Percentiles rank a stretch among this genome's conserved stretches.
Evolutionary conservation across 2,329 filamentous ascomycete genomes (phyloP).

Genomic region (Phialophora verrucosa): DNA sequence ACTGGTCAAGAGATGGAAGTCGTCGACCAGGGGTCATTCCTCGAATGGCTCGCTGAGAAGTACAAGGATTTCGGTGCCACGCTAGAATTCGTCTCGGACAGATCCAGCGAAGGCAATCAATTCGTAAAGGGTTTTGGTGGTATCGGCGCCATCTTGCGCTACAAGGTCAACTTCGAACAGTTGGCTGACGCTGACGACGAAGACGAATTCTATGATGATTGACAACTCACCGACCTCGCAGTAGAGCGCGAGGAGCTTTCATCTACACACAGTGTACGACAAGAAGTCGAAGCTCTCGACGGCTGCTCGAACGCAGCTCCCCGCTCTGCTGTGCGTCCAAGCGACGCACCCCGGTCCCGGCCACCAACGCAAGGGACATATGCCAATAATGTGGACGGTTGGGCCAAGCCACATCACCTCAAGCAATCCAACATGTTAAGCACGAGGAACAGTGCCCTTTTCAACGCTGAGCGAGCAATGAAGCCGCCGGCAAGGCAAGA

Average conservation of each 20-base stretch:
- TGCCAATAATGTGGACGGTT: constrained; percentile 4
- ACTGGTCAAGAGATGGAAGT: constrained; percentile 98
- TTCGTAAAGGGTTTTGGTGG: constrained; percentile 99
- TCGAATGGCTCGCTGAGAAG: constrained; percentile 99
- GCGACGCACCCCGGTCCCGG: constrained; percentile 33
- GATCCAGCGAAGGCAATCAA: constrained; percentile 97
- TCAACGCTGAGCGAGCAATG: constrained; percentile 32
- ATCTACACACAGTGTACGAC: constrained; percentile 59
- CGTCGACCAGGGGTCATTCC: constrained; percentile 82
- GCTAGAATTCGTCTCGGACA: constrained; percentile 96
- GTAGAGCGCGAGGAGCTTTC: constrained; percentile 73
- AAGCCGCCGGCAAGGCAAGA: constrained; percentile 38
- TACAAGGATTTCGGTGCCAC: constrained; percentile 97
- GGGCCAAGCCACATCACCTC: constrained; percentile 19
- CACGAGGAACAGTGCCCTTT: constrained; percentile 12
- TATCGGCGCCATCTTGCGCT: constrained; percentile 94
- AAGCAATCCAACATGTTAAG: constrained; percentile 20
- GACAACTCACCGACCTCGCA: constrained; percentile 38
- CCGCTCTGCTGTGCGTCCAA: constrained; percentile 32
- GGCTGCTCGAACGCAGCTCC: constrained; percentile 42
- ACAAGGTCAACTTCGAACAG: constrained; percentile 99
- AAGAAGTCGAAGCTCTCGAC: constrained; percentile 6
- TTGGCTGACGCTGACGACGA: constrained; percentile 84
- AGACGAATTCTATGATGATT: constrained; percentile 85
- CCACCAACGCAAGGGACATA: constrained; percentile 13